Evolutionary conservation across 177 flowering plant genomes (phyloP).

Genomic region (Vitis hybrid): DNA sequence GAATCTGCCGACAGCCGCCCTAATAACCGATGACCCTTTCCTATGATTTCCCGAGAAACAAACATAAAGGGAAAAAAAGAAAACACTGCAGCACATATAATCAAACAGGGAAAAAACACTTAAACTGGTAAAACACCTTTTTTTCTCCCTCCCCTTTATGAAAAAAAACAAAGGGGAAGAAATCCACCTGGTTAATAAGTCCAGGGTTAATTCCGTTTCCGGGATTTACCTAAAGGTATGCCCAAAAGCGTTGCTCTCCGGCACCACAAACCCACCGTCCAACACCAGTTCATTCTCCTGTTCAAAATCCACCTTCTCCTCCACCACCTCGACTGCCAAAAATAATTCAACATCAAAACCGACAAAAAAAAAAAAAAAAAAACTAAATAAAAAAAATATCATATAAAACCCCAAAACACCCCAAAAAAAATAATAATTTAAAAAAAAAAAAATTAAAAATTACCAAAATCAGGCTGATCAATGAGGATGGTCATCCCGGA

Average conservation of each 20-base stretch:
- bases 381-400: no score
- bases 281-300: constrained; percentile 39
- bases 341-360: not conserved
- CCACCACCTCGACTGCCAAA: constrained; percentile 24
- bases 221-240: constrained; percentile 56
- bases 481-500: constrained; percentile 54
- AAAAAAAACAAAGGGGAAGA: no score
- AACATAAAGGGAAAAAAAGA: no score
- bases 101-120: no score
- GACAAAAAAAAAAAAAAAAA: not conserved
- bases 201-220: no score
- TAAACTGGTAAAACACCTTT: no score
- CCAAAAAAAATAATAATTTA: not conserved
- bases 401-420: not conserved
- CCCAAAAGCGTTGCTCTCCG: constrained; percentile 65
- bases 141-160: no score
- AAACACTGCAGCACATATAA: no score
- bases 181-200: no score
- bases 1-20: no score
- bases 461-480: constrained; percentile 56
- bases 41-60: no score
- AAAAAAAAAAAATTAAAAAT: not conserved
- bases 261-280: constrained; percentile 59
- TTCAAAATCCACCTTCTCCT: constrained; percentile 19
- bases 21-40: no score